Percentiles rank a stretch among this genome's conserved stretches.
Conservation (phyloP, 257 asterid species). For the Henckelia pumila region DNA sequence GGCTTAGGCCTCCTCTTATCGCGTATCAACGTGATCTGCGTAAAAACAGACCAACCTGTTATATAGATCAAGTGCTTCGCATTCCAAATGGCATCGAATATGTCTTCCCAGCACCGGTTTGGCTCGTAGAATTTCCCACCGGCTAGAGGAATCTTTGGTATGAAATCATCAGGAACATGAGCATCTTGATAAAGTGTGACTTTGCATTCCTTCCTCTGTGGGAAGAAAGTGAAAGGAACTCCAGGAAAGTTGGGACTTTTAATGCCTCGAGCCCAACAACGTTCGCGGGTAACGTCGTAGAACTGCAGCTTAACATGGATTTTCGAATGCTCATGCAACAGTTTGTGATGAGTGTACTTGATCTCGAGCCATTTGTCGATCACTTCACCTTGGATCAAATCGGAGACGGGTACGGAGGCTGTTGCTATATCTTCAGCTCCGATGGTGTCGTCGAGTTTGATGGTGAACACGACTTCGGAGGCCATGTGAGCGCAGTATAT, state of each 20-base stretch:
- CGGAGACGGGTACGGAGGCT: conserved; percentile 33
- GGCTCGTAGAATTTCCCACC: conserved; percentile 62
- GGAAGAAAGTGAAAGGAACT: conserved; percentile 62
- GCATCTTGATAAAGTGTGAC: conserved; percentile 69
- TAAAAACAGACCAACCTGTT: conserved; percentile 71
- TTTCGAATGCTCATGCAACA: conserved; percentile 38
- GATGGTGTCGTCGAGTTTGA: conserved; percentile 39
- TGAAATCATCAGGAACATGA: conserved; percentile 56
- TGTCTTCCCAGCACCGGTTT: conserved; percentile 69
- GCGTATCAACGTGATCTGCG: conserved; percentile 52
- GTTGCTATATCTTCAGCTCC: conserved; percentile 45
- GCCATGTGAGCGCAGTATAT: conserved; percentile 52
- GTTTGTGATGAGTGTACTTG: conserved; percentile 23
- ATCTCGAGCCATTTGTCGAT: conserved; percentile 44
- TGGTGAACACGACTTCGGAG: conserved; percentile 37
- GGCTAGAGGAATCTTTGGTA: conserved; percentile 54
- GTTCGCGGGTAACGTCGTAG: conserved; percentile 41
- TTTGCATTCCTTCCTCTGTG: conserved; percentile 47
- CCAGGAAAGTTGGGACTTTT: conserved; percentile 45
- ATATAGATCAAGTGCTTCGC: conserved; percentile 62
- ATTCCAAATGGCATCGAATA: conserved; percentile 49
- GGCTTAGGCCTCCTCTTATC: conserved; percentile 50
- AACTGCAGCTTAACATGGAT: conserved; percentile 47
- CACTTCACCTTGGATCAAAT: conserved; percentile 32
- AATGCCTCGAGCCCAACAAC: conserved; percentile 41